phyloP scores from a whole-genome alignment of 352 stramenopile species.

The Pythium chondricola region DNA sequence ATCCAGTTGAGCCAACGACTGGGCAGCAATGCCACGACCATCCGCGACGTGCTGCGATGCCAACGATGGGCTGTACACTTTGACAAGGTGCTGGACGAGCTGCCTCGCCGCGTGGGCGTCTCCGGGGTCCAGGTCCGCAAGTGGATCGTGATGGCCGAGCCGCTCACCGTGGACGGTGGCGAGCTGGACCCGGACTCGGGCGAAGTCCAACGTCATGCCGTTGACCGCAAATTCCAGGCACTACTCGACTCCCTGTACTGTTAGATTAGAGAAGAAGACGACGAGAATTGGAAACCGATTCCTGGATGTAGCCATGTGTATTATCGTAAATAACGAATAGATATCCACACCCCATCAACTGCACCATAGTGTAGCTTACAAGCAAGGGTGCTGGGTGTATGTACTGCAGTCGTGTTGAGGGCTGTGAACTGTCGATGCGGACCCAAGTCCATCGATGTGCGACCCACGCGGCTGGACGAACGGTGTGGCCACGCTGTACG shows the following conservation, averaged over 20 bases:
- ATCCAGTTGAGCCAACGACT: constrained; percentile 15
- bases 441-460: too few species aligned
- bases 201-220: constrained; percentile 47
- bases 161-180: constrained; percentile 58
- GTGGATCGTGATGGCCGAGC: constrained; percentile 72
- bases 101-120: constrained; percentile 38
- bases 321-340: too few species aligned
- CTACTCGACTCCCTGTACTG: constrained; percentile 73
- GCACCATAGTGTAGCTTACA: too few species aligned
- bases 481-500: too few species aligned
- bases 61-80: constrained; percentile 75
- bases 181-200: constrained; percentile 65
- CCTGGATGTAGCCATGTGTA: too few species aligned
- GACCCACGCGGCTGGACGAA: too few species aligned
- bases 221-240: constrained; percentile 68
- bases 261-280: constrained; percentile 20
- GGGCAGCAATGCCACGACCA: constrained; percentile 28
- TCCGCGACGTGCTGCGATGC: constrained; percentile 59
- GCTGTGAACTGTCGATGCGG: too few species aligned
- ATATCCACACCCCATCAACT: too few species aligned
- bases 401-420: too few species aligned
- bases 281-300: too few species aligned
- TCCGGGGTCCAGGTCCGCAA: constrained; percentile 65
- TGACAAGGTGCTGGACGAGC: constrained; percentile 47
- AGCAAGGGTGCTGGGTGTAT: too few species aligned